Evolutionary conservation across 768 basidiomycete genomes (phyloP).

Genomic region (Trametes cubensis): DNA sequence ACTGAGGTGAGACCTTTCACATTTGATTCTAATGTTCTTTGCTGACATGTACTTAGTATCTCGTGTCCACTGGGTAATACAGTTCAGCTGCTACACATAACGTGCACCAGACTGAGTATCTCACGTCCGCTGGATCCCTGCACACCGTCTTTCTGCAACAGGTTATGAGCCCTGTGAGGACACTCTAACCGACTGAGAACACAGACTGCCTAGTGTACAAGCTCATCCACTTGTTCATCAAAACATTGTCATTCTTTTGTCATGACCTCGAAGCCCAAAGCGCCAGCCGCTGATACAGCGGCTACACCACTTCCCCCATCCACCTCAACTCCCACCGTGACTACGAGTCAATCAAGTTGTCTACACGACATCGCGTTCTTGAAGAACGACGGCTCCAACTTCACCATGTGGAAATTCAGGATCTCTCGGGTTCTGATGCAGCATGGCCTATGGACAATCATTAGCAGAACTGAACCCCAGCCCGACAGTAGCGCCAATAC

Average conservation of each 20-base stretch:
- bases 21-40: too few relatives aligned
- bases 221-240: not conserved
- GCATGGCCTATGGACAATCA: not conserved
- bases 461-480: not conserved
- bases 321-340: not conserved
- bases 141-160: not conserved
- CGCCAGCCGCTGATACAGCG: not conserved
- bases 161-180: constrained; percentile 11
- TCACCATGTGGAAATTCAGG: constrained; percentile 6
- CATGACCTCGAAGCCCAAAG: not conserved
- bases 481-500: not conserved
- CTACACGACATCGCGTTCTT: constrained; percentile 3
- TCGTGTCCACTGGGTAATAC: too few relatives aligned
- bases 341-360: not conserved
- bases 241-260: too few relatives aligned
- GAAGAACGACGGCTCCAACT: constrained; percentile 1
- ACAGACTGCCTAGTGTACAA: not conserved
- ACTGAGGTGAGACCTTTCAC: too few relatives aligned
- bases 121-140: too few relatives aligned
- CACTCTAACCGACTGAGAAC: constrained; percentile 10
- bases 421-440: not conserved
- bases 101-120: too few relatives aligned
- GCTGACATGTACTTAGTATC: too few relatives aligned
- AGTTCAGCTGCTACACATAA: too few relatives aligned
- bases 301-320: not conserved